Conservation (phyloP, 495 filamentous ascomycete species). For the Letharia columbiana region DNA sequence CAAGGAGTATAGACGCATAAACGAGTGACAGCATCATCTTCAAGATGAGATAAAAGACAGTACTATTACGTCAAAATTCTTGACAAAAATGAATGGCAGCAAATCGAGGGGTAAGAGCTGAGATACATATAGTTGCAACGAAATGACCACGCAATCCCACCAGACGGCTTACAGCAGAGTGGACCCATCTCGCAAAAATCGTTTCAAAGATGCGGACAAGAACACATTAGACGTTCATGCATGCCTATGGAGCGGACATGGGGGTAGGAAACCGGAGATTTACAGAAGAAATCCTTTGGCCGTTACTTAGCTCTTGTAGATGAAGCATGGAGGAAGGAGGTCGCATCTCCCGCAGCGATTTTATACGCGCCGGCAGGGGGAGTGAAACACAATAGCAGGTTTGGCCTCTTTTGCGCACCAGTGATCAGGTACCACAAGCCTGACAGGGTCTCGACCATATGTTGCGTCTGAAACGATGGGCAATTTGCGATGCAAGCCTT, state of each 20-base stretch:
- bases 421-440: not conserved
- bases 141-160: not conserved
- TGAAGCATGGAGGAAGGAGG: not conserved
- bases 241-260: not conserved
- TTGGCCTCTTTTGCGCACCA: not conserved
- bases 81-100: not conserved
- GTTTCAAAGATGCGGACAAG: constrained; percentile 5
- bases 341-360: not conserved
- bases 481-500: not conserved
- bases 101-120: not conserved
- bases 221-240: not conserved
- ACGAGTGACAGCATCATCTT: constrained; percentile 15
- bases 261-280: not conserved
- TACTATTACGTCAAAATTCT: not conserved
- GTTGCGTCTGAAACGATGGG: not conserved
- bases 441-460: not conserved
- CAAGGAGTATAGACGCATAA: constrained; percentile 5
- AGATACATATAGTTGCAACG: constrained; percentile 1
- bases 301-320: not conserved
- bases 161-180: not conserved
- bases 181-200: not conserved
- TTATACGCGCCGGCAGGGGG: constrained; percentile 3
- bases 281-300: not conserved
- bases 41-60: constrained; percentile 2
- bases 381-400: not conserved